Evolutionary conservation across 2,329 filamentous ascomycete species (phyloP), one percentile per base, ranked within the genome.

Genomic region (Hymenotorrendiella dingleyae): DNA sequence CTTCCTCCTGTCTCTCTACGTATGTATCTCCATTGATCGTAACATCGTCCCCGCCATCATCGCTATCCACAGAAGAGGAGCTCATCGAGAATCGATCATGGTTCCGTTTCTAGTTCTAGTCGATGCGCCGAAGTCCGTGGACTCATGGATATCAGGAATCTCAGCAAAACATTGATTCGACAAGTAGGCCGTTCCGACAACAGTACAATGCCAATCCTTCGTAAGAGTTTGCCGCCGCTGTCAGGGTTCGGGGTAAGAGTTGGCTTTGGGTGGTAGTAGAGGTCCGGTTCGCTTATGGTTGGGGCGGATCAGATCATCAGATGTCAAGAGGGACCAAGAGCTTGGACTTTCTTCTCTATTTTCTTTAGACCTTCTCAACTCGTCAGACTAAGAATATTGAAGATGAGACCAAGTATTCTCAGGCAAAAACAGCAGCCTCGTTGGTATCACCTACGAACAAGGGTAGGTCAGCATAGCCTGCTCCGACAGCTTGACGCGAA

Each of bases 21-120:
- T 32, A 30, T 12, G 24, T 62, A 37, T 66, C 61, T 20, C 59
- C 65, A 47, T 64, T 69, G 44, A 57, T 64, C 54, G 43, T 64
- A 59, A 74, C 70, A 61, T 79, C 72, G 63, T 69, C 68, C 68
- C 68, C 75, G 68, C 76, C 75, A 65, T 73, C 72, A 63, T 78
- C 71, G 65, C 68, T 76, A 70, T 74, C 75, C 70, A 72, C 72
- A 65, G 71, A 72, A 71, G 71, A 76, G 70, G 76, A 80, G 78
- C 78, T 84, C 82, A 86, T 86, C 70, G 70, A 74, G 72, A 64
- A 66, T 50, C 45, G 58, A 43, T 59, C 64, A 57, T 57, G 48
- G 52, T 53, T 54, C 57, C 50, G 50, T 49, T 37, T 26, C 38
- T 43, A 24, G n/a, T 17, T 40, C 41, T 42, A 29, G 24, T 56